phyloP scores from a whole-genome alignment of 2,329 filamentous ascomycete species.

The Neurospora crassa region DNA sequence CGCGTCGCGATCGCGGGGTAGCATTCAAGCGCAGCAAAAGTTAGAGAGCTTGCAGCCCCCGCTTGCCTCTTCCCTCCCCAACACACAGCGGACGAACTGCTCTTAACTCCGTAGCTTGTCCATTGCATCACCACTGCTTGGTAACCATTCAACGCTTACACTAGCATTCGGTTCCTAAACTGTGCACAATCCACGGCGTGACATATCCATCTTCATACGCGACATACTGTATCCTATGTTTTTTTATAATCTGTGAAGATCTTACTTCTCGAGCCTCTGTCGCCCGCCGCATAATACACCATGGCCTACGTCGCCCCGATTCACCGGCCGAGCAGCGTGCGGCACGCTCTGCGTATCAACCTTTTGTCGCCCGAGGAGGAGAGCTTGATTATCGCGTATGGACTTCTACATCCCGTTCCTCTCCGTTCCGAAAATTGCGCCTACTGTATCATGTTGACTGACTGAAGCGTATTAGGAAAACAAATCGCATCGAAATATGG shows the following conservation, averaged over 20 bases:
- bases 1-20: conserved; percentile 10
- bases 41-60: conserved; percentile 2
- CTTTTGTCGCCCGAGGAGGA: conserved; percentile 68
- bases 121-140: conserved; percentile 11
- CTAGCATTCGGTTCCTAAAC: neutral
- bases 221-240: neutral
- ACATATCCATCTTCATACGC: neutral
- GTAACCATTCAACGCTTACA: neutral
- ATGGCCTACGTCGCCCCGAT: conserved; percentile 97
- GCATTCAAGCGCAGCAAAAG: neutral
- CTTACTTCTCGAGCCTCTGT: neutral
- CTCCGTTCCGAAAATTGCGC: neutral
- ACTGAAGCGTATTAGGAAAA: conserved; percentile 46
- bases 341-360: conserved; percentile 74
- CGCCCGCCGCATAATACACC: conserved; percentile 10
- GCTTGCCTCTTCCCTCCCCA: neutral
- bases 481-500: conserved; percentile 82
- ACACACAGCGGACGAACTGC: neutral
- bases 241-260: conserved; percentile 7
- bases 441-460: conserved; percentile 16
- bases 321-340: conserved; percentile 81
- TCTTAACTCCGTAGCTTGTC: conserved; percentile 12
- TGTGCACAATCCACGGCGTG: neutral
- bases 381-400: conserved; percentile 81
- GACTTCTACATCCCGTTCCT: conserved; percentile 10